Base-by-base conservation (phyloP, 2,329 filamentous ascomycete genomes). In the Colletotrichum brevisporum region DNA sequence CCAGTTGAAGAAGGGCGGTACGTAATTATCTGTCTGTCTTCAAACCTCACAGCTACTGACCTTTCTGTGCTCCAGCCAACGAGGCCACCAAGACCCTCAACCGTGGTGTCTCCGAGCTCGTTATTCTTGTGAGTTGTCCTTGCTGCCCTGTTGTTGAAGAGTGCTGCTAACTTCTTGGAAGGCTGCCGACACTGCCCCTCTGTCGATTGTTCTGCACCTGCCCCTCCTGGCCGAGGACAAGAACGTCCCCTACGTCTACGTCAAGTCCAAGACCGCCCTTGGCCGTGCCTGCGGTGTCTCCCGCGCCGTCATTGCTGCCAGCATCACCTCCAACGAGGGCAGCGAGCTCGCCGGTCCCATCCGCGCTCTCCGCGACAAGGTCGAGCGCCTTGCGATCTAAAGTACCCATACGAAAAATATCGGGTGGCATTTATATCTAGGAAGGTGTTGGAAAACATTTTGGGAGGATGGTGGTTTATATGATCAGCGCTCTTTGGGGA, bases 341-440 rank as follows among this genome's bases (percentile, higher is more conserved):
- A 93, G 90, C 77, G 95, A 98, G 82, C 87, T 98, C 70, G 93
- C 91, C 82, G 89, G 89, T 77, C 94, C 97, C 87, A 98, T 98
- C 82, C 89, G 92, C 76, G 88, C 91, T 73, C 87, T 98, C 78
- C 97, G 95, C 87, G 93, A 97, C 83, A 97, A 97, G 90, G 93
- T 98, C 64, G 95, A 98, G 88, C 90, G 95, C 76, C 88, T 98
- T 75, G 94, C 95, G 86, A 97, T 98, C 84, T 98, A 91, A 89
- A 74, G 67, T 62, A 71, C 67, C 70, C 67, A 52, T 16, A 53
- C 31, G 0, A 39, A 53, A 12, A 31, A 69, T 63, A 43, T 45
- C 50, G 52, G 66, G 48, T 36, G 41, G 58, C 47, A 39, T 68
- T 63, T 6, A 52, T 24, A 54, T 21, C 66, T 67, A 39, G 43